Evolutionary conservation across 371 early-diverging fungal species (phyloP), one percentile per base, ranked within the genome.

Genomic region (Dichotomocladium elegans): DNA sequence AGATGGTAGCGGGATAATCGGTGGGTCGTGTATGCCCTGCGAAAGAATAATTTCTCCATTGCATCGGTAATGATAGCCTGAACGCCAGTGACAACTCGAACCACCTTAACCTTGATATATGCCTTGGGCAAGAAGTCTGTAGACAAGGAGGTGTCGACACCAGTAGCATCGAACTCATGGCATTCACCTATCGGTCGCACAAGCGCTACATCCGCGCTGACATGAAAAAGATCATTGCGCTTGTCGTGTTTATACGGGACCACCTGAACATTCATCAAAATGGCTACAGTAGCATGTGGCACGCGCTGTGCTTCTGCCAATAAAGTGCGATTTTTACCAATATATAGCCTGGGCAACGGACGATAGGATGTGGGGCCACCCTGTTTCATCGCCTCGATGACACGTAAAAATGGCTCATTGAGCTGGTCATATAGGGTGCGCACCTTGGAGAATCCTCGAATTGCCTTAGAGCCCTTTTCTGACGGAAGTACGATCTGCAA

Each of bases 291-390:
- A 0, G 61, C 66, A 21, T 68, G 53, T 4, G 61, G 59, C 27
- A 64, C 61, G 22, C 60, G 41, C 3, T 57, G 45, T 26, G 71
- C 71, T 49, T 69, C 58, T 4, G 61, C 47, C 1, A 76, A 42
- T 19, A 72, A 35, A 0, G 73, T 72, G n/a, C 73, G 62, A 29
- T 72, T 70, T 27, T 72, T 70, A 24, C 68, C 59, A 41, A 76
- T 70, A 47, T 70, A 76, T 12, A 76, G 64, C 4, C 77, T 66
- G 0, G 77, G 70, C 0, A 70, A 43, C 6, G 73, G 70, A 30
- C 55, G 47, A 12, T 48, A 31, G 15, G 35, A 30, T 2, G 37
- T 44, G 9, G 48, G 27, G 14, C 45, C 56, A n/a, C 29, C 47
- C 1, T 47, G 30, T 17, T 27, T 30, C 22, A 52, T 24, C 8